Evolutionary conservation across 108 stramenopile genomes (phyloP), one percentile per base, ranked within the genome.

Genomic region (Nitzschia sp.): DNA sequence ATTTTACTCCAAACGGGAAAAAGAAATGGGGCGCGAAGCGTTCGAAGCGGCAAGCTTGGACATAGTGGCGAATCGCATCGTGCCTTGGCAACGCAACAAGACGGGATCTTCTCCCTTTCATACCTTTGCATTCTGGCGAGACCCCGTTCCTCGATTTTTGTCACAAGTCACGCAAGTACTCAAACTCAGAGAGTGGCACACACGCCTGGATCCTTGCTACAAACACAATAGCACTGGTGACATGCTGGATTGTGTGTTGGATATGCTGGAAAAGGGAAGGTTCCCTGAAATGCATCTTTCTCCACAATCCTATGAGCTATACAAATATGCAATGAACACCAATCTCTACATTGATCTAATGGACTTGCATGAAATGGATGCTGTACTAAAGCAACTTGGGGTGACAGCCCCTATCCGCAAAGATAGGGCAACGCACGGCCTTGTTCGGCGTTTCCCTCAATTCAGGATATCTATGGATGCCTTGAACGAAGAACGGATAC

Each of bases 241-340:
- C 6, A 15, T 58, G 57, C 25, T 58, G 38, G 57, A 58, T 41
- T 58, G 57, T 7, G 57, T 58, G 12, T 39, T 58, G 26, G 57
- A 58, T 26, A 58, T 17, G 8, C 57, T 58, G 14, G 57, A 58
- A 41, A 58, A 25, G 34, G 57, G 57, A 10, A 58, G 2, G 34
- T 40, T 58, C 38, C 57, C 57, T 15, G 57, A 58, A 58, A 58
- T 58, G 57, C 61, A 46, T 24, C 43, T 62, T 43, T 20, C 57
- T 44, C 61, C 41, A n/a, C 37, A 62, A 62, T 43, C 61, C 19
- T 62, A 40, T 62, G 61, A 62, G 21, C 61, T 62, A 3, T 62
- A 43, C 61, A 62, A 62, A 46, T 42, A 62, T 43, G 61, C 43
- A 41, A 62, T 44, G 61, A 42, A 42, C 1, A 20, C 42, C 11